These are phyloP conservation scores for Alternaria sp. DNA, from an alignment of 2,329 filamentous ascomycete species.

Conservation along the genomic window DNA sequence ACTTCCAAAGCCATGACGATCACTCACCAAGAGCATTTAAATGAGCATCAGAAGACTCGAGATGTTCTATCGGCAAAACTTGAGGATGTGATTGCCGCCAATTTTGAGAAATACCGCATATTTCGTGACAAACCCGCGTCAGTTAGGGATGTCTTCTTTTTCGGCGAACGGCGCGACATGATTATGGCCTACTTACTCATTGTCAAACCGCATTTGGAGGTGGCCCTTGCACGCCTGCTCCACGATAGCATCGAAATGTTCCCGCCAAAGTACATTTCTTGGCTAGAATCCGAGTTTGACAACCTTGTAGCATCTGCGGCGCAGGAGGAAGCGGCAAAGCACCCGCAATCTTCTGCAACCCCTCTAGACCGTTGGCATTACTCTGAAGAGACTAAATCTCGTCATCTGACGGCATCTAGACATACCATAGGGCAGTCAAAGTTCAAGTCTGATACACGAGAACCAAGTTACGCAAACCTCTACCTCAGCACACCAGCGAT, in stretches of 20 bases:
- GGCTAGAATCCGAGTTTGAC: constrained; percentile 13
- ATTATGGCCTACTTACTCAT: constrained; percentile 20
- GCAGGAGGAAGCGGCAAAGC: constrained; percentile 17
- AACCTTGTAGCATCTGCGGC: constrained; percentile 19
- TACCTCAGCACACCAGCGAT: neutral
- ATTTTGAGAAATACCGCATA: constrained; percentile 5
- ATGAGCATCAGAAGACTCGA: constrained; percentile 9
- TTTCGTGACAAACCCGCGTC: neutral
- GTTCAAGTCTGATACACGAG: neutral
- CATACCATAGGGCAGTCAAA: neutral
- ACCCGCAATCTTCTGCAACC: constrained; percentile 9
- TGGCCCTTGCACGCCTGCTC: neutral
- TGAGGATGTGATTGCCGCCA: neutral
- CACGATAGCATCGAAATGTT: neutral
- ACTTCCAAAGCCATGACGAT: neutral
- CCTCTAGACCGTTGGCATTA: constrained; percentile 18
- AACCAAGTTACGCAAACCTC: neutral
- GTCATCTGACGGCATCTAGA: neutral
- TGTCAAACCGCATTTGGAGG: constrained; percentile 1
- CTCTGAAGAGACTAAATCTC: neutral
- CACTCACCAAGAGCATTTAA: neutral
- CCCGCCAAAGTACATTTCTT: neutral
- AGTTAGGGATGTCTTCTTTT: constrained; percentile 10
- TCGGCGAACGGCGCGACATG: constrained; percentile 18
- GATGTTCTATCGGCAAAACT: constrained; percentile 7